Conservation (phyloP, 805 yeast species). For the Wickerhamiella galacta region DNA sequence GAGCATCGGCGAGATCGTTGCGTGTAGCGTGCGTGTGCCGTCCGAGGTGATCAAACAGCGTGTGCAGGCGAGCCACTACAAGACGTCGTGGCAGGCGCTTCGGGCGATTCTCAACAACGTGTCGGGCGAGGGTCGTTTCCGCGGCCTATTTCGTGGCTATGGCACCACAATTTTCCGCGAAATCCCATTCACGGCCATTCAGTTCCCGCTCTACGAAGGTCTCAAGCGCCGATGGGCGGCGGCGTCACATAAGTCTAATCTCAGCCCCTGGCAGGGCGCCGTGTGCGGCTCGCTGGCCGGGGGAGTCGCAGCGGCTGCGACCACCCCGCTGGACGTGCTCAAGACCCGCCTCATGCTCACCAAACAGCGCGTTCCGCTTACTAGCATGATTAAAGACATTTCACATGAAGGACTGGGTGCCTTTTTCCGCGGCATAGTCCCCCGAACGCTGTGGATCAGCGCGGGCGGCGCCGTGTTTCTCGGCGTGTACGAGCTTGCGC, state of each 20-base stretch:
- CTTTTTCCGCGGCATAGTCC: slow-evolving; percentile 76
- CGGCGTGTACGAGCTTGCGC: slow-evolving; percentile 62
- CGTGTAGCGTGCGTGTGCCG: slow-evolving; percentile 89
- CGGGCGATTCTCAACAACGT: slow-evolving; percentile 41
- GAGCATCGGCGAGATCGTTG: slow-evolving; percentile 78
- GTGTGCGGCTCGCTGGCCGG: slow-evolving; percentile 87
- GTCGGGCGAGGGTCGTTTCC: slow-evolving; percentile 59
- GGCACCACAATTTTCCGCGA: slow-evolving; percentile 82
- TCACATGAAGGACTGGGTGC: slow-evolving; percentile 49
- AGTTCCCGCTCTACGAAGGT: slow-evolving; percentile 83
- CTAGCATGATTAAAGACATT: slow-evolving; percentile 34
- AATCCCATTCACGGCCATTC: slow-evolving; percentile 91
- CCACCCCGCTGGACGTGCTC: slow-evolving; percentile 87
- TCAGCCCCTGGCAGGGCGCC: slow-evolving; percentile 63
- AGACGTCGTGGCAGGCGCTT: slow-evolving; percentile 51
- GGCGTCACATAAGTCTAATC: slow-evolving; percentile 30
- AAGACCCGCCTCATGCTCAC: slow-evolving; percentile 84
- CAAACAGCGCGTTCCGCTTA: slow-evolving; percentile 31
- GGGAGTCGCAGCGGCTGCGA: slow-evolving; percentile 83
- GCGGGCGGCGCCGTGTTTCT: slow-evolving; percentile 96
- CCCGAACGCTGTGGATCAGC: slow-evolving; percentile 93
- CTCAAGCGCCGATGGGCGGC: slow-evolving; percentile 47
- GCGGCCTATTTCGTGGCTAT: slow-evolving; percentile 88
- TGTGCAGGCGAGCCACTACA: slow-evolving; percentile 55
- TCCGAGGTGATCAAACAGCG: slow-evolving; percentile 93